phyloP scores from a whole-genome alignment of 176 grass and related monocot species.

The Stipa capillata region DNA sequence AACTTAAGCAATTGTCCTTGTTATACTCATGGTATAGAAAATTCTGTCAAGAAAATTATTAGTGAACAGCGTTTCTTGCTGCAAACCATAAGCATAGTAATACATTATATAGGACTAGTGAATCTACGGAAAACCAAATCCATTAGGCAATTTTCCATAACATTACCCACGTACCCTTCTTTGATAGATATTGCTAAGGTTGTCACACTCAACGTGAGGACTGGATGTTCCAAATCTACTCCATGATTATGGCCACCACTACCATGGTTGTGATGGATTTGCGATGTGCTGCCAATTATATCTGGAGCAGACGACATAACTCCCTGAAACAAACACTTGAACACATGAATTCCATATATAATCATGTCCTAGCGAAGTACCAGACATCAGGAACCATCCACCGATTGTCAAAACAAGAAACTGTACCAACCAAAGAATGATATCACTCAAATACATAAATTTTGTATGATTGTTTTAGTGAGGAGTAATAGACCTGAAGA shows the following conservation, averaged over 20 bases:
- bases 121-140: background rate
- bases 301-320: constrained; percentile 56
- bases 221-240: constrained; percentile 89
- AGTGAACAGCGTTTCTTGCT: background rate
- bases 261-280: constrained; percentile 40
- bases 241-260: constrained; percentile 66
- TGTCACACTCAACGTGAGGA: constrained; percentile 81
- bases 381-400: constrained; percentile 6
- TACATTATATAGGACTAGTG: background rate
- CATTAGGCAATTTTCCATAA: background rate
- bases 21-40: background rate
- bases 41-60: background rate
- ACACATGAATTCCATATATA: constrained; percentile 1
- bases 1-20: background rate
- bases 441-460: background rate
- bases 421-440: background rate
- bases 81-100: background rate
- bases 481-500: constrained; percentile 73
- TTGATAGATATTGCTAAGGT: constrained; percentile 82
- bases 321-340: constrained; percentile 50
- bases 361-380: background rate
- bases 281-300: constrained; percentile 28
- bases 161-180: constrained; percentile 66
- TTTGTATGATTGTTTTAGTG: background rate
- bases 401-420: background rate